Conservation (phyloP, 2,329 filamentous ascomycete species). For the Byssothecium circinans region DNA sequence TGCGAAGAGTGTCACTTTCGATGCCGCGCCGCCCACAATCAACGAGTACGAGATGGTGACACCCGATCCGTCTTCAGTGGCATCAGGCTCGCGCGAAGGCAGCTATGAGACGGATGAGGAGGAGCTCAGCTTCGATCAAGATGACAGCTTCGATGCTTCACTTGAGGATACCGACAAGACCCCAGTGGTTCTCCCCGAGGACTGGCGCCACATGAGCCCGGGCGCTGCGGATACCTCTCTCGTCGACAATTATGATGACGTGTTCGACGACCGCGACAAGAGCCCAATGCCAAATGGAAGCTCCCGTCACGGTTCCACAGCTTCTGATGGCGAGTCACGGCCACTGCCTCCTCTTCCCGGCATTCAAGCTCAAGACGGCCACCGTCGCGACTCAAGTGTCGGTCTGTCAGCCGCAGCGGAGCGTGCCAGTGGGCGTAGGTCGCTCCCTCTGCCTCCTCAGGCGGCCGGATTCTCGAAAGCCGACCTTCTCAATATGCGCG, state of each 20-base stretch:
- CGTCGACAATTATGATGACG: constrained; percentile 62
- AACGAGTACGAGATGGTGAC: constrained; percentile 99
- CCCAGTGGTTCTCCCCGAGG: constrained; percentile 93
- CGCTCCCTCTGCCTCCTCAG: constrained; percentile 70
- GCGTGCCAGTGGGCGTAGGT: constrained; percentile 68
- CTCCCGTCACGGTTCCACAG: constrained; percentile 68
- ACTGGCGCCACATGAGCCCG: constrained; percentile 82
- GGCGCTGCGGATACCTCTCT: constrained; percentile 60
- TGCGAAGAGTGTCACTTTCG: constrained; percentile 96
- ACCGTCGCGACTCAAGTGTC: constrained; percentile 57
- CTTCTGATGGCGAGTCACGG: constrained; percentile 78
- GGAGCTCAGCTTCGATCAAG: constrained; percentile 66
- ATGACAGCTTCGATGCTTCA: constrained; percentile 94
- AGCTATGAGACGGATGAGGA: constrained; percentile 83
- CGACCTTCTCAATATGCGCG: constrained; percentile 76
- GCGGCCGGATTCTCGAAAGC: constrained; percentile 70
- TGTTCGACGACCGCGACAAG: constrained; percentile 65
- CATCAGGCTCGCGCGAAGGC: constrained; percentile 85
- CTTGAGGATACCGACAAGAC: constrained; percentile 96
- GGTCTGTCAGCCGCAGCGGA: constrained; percentile 73
- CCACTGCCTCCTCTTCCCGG: constrained; percentile 85
- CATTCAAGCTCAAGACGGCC: constrained; percentile 59
- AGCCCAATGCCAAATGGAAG: constrained; percentile 65
- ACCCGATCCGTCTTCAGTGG: constrained; percentile 89
- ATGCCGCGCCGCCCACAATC: constrained; percentile 87